These are phyloP conservation scores for Pichia scutulata DNA, from an alignment of 805 yeast species.

Conservation along the genomic window DNA sequence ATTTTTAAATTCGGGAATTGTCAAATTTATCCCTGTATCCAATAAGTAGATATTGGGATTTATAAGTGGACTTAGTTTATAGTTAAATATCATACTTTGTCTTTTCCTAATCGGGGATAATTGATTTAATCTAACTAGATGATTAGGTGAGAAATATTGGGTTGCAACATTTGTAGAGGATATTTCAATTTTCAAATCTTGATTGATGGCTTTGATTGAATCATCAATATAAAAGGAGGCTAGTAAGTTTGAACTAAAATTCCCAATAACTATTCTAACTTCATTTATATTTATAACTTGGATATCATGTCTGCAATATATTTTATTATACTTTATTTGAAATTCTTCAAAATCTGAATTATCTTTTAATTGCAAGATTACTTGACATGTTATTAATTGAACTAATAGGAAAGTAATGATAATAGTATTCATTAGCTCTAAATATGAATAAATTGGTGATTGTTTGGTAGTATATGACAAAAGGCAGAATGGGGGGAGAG, in stretches of 20 bases:
- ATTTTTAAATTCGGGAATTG: conserved; percentile 37
- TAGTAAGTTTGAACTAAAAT: conserved; percentile 26
- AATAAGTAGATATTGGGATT: conserved; percentile 21
- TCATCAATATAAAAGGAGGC: conserved; percentile 28
- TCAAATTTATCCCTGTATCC: conserved; percentile 32
- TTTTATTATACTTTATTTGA: background rate
- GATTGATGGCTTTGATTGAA: conserved; percentile 20
- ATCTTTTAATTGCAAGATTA: background rate
- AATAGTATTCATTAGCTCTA: background rate
- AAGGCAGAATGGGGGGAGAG: background rate
- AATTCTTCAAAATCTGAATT: background rate
- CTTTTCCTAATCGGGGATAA: conserved; percentile 17
- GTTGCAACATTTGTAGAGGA: background rate
- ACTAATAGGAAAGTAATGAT: background rate
- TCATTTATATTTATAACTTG: conserved; percentile 22
- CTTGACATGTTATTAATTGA: background rate
- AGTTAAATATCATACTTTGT: conserved; percentile 32
- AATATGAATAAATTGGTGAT: too few relatives aligned
- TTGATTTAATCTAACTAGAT: conserved; percentile 36
- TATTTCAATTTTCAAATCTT: conserved; percentile 29
- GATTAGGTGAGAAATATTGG: conserved; percentile 31
- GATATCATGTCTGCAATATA: background rate
- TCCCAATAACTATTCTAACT: conserved; percentile 31
- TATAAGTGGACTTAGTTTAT: conserved; percentile 36
- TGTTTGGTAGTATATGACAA: too few relatives aligned